A percentile compares a stretch with the other conserved stretches of the same genome.
phyloP scores from a whole-genome alignment of 805 yeast species.

The Kazachstania taianensis region DNA sequence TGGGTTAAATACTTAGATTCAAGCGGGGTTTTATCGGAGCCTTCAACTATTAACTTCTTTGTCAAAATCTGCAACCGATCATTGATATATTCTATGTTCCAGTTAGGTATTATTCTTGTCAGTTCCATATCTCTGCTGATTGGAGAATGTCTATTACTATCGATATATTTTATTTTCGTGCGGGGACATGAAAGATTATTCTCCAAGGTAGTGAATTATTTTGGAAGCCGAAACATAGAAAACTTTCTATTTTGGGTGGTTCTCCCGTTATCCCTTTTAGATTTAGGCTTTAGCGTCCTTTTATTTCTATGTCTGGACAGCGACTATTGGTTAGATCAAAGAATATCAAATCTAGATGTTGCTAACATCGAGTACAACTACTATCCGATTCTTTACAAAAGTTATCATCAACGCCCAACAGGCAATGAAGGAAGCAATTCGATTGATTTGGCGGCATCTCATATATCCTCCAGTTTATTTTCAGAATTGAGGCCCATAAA shows the following conservation, averaged over 20 bases:
- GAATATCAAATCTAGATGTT: not conserved
- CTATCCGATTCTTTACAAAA: not conserved
- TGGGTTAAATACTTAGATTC: slow-evolving; percentile 4
- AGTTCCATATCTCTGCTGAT: slow-evolving; percentile 18
- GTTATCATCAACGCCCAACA: not conserved
- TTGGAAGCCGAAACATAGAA: slow-evolving; percentile 26
- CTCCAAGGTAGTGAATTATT: slow-evolving; percentile 27
- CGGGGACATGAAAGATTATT: slow-evolving; percentile 28
- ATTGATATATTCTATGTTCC: slow-evolving; percentile 1
- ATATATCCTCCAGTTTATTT: not conserved
- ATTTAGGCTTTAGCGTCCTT: slow-evolving; percentile 14
- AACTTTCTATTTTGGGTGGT: slow-evolving; percentile 25
- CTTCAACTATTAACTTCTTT: too few species aligned
- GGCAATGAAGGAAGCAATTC: too few species aligned
- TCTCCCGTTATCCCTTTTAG: slow-evolving; percentile 23
- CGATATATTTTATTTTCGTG: slow-evolving; percentile 34
- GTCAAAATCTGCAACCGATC: too few species aligned
- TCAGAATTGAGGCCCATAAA: too few species aligned
- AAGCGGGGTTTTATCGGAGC: too few species aligned
- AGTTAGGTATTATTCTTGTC: slow-evolving; percentile 9
- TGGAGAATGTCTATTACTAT: slow-evolving; percentile 30
- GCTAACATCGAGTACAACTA: slow-evolving; percentile 2
- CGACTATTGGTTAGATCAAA: too few species aligned
- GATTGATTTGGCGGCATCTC: not conserved
- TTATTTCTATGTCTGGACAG: slow-evolving; percentile 21